phyloP scores from a whole-genome alignment of 495 filamentous ascomycete species.

The Viridothelium virens region DNA sequence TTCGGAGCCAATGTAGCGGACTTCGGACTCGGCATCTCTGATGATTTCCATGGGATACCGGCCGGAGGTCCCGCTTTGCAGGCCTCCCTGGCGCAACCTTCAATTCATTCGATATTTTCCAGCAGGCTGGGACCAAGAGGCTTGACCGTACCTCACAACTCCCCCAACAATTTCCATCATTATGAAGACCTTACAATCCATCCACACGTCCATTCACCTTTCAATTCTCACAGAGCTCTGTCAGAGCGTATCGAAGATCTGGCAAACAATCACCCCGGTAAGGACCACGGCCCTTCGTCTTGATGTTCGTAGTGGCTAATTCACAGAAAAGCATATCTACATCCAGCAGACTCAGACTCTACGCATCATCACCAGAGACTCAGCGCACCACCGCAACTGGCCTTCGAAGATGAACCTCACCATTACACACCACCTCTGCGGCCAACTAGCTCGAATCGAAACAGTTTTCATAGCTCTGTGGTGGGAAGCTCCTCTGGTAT shows the following conservation, averaged over 20 bases:
- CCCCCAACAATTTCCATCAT: background rate
- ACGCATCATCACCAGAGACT: slow-evolving; percentile 3
- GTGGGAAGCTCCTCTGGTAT: background rate
- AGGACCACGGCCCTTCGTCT: background rate
- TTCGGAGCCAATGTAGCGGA: background rate
- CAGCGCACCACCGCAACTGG: background rate
- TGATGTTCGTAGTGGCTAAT: background rate
- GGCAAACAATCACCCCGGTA: background rate
- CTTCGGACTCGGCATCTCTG: slow-evolving; percentile 1
- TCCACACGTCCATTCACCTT: background rate
- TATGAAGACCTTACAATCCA: background rate
- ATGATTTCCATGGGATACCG: background rate
- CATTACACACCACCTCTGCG: slow-evolving; percentile 1
- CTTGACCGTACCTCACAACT: background rate
- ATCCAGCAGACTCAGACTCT: background rate
- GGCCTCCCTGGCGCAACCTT: background rate
- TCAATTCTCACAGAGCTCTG: background rate
- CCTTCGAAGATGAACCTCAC: slow-evolving; percentile 4
- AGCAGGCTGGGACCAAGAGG: slow-evolving; percentile 3
- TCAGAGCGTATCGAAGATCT: slow-evolving; percentile 5
- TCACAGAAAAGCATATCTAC: background rate
- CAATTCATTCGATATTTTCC: slow-evolving; percentile 3
- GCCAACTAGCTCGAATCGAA: background rate
- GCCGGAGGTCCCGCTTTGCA: slow-evolving; percentile 1
- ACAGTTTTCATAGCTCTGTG: background rate